Percentiles rank a stretch among this genome's conserved stretches.
These are phyloP conservation scores for Salix caprea DNA, from an alignment of 345 rosid species.

Conservation along the genomic window DNA sequence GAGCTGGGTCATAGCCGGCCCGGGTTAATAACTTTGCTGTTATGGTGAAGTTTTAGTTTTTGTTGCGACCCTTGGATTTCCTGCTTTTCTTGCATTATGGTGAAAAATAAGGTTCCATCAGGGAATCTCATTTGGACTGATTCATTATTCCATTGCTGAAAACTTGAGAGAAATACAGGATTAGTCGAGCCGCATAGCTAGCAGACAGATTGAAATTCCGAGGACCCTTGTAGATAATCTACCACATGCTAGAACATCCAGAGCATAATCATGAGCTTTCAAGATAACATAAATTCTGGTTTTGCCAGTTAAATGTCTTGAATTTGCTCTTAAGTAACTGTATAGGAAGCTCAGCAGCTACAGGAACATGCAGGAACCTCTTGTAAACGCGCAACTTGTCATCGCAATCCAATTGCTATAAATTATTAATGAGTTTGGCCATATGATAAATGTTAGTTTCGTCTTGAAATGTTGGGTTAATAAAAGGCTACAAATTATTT, in stretches of 20 bases:
- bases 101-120: neutral
- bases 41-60: neutral
- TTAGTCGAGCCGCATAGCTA: neutral
- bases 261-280: neutral
- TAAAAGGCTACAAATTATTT: no score
- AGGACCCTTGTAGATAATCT: neutral
- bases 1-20: no score
- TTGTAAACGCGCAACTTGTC: neutral
- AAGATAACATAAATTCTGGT: neutral
- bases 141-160: neutral
- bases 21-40: neutral
- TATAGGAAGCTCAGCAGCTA: neutral
- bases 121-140: neutral
- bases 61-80: neutral
- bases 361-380: neutral
- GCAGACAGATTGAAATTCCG: neutral
- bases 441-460: no score
- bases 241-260: neutral
- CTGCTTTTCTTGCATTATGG: neutral
- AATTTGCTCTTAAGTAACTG: neutral
- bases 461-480: no score
- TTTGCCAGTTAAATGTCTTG: neutral
- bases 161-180: neutral
- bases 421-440: no score
- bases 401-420: neutral